phyloP scores from a whole-genome alignment of 2,329 filamentous ascomycete genomes.

The Pseudogymnoascus destructans region DNA sequence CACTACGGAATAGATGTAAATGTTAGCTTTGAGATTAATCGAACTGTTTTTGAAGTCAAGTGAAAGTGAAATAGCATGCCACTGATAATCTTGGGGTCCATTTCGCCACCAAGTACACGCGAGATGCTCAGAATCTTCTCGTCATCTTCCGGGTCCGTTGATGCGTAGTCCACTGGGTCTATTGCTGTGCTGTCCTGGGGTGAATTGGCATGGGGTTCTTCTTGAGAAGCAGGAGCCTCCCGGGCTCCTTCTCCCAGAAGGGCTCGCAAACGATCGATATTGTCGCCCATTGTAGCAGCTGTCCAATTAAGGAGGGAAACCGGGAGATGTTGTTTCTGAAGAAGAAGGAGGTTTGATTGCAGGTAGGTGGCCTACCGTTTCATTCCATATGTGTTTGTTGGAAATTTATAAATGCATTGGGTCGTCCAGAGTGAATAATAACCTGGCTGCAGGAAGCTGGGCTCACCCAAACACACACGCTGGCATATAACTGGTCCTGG shows the following conservation, averaged over 20 bases:
- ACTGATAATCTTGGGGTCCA: neutral
- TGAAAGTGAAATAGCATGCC: neutral
- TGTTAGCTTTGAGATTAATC: constrained; percentile 5
- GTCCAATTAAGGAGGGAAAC: neutral
- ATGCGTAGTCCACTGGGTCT: constrained; percentile 12
- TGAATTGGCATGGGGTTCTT: neutral
- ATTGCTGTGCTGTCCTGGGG: constrained; percentile 1
- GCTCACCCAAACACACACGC: neutral
- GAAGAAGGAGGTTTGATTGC: neutral
- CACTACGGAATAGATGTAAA: neutral
- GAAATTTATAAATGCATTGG: neutral
- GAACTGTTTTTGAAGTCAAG: neutral
- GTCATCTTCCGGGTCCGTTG: constrained; percentile 17
- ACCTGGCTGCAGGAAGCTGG: neutral
- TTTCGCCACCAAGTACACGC: neutral
- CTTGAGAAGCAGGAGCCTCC: neutral
- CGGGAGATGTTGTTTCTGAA: neutral
- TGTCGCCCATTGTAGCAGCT: constrained; percentile 8
- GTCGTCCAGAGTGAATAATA: neutral
- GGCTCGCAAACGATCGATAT: constrained; percentile 13
- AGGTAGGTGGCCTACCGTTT: neutral
- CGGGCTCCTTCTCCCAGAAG: constrained; percentile 11
- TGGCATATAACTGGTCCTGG: neutral
- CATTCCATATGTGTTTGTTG: neutral
- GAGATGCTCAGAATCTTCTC: constrained; percentile 8